phyloP scores from a whole-genome alignment of 495 filamentous ascomycete species.

The Daldinia vernicosa region DNA sequence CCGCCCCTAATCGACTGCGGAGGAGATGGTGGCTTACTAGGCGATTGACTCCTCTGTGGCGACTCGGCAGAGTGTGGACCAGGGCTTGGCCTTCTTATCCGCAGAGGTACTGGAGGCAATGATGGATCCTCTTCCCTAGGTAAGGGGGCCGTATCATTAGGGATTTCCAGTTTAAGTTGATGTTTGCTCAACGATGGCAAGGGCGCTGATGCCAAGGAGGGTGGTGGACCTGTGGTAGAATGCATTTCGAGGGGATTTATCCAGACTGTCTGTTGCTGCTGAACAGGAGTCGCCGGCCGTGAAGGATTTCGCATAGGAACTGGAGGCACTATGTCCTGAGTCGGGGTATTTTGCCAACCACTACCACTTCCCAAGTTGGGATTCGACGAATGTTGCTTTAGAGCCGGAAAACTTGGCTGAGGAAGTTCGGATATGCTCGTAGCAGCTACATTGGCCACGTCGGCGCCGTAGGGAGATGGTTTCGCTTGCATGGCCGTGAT shows the following conservation, averaged over 20 bases:
- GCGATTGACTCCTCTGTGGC: slow-evolving; percentile 21
- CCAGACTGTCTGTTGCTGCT: slow-evolving; percentile 44
- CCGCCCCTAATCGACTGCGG: slow-evolving; percentile 39
- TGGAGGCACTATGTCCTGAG: slow-evolving; percentile 30
- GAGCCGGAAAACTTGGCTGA: slow-evolving; percentile 37
- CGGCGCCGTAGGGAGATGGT: slow-evolving; percentile 45
- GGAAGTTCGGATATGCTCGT: slow-evolving; percentile 52
- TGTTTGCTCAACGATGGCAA: slow-evolving; percentile 49
- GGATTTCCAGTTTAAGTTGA: slow-evolving; percentile 41
- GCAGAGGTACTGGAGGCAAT: slow-evolving; percentile 43
- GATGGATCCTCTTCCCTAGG: slow-evolving; percentile 47
- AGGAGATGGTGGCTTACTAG: slow-evolving; percentile 41
- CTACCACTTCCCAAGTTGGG: slow-evolving; percentile 47
- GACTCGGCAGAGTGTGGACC: slow-evolving; percentile 10
- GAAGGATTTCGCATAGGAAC: slow-evolving; percentile 39
- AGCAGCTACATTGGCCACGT: slow-evolving; percentile 48
- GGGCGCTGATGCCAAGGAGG: slow-evolving; percentile 21
- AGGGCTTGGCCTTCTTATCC: slow-evolving; percentile 39
- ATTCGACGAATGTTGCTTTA: slow-evolving; percentile 52
- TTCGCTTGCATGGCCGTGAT: slow-evolving; percentile 29
- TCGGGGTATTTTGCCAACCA: slow-evolving; percentile 43
- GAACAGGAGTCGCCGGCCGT: slow-evolving; percentile 43
- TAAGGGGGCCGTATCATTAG: slow-evolving; percentile 38
- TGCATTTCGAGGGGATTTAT: slow-evolving; percentile 55
- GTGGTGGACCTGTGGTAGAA: slow-evolving; percentile 38